These are phyloP conservation scores for Warburgia ugandensis DNA, from an alignment of 164 flowering plant species.

Conservation along the genomic window DNA sequence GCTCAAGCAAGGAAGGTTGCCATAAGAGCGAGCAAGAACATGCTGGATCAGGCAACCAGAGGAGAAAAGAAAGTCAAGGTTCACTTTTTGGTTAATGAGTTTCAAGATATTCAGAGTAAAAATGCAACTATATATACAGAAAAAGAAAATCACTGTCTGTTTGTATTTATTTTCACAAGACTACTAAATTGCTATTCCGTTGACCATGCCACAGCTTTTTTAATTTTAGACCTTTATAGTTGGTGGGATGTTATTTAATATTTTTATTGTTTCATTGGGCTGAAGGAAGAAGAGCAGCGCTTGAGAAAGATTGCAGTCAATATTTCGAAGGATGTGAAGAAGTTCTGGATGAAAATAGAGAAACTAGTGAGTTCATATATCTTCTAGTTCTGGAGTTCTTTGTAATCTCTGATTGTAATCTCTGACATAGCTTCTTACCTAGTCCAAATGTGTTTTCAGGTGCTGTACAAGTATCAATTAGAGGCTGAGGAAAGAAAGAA, in stretches of 20 bases:
- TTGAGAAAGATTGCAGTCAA: constrained; percentile 81
- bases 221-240: neutral
- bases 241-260: neutral
- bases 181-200: too few relatives aligned
- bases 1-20: constrained; percentile 95
- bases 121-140: too few relatives aligned
- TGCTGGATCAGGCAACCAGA: constrained; percentile 86
- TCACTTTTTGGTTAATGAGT: neutral
- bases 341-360: constrained; percentile 96
- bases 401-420: neutral
- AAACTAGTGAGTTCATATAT: constrained; percentile 64
- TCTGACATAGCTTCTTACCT: constrained; percentile 3
- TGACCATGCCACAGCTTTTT: neutral
- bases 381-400: neutral
- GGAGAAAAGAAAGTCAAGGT: constrained; percentile 98
- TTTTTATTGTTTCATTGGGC: constrained; percentile 5
- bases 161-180: too few relatives aligned
- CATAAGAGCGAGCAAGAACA: constrained; percentile 82
- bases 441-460: constrained; percentile 36
- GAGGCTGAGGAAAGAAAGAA: constrained; percentile 90
- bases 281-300: constrained; percentile 91
- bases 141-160: too few relatives aligned
- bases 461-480: constrained; percentile 89
- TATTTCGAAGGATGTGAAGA: constrained; percentile 95
- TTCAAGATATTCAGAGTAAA: neutral